A percentile compares a stretch with the other conserved stretches of the same genome.
These are phyloP conservation scores for Solanum gandarillasii DNA, from an alignment of 257 asterid genomes.

Conservation along the genomic window DNA sequence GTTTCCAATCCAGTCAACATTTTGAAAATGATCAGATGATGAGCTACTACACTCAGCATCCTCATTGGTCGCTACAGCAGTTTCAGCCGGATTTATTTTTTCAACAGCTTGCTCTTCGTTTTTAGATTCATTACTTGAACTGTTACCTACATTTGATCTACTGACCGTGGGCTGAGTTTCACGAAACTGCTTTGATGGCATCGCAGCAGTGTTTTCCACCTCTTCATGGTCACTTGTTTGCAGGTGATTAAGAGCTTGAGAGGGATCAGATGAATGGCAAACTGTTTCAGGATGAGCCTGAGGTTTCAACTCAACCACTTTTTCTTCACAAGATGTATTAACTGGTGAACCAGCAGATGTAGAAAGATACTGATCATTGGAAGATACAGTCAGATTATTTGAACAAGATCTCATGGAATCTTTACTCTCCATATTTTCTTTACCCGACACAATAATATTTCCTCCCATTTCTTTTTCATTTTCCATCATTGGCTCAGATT, in stretches of 20 bases:
- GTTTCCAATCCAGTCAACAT: slow-evolving; percentile 69
- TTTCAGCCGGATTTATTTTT: slow-evolving; percentile 29
- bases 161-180: neutral
- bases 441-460: slow-evolving; percentile 18
- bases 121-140: neutral
- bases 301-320: slow-evolving; percentile 24
- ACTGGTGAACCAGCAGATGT: slow-evolving; percentile 19
- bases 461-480: slow-evolving; percentile 26
- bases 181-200: neutral
- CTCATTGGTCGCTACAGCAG: slow-evolving; percentile 20
- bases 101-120: slow-evolving; percentile 17
- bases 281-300: slow-evolving; percentile 15
- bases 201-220: slow-evolving; percentile 11
- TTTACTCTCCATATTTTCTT: slow-evolving; percentile 24
- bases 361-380: slow-evolving; percentile 24
- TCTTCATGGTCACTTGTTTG: slow-evolving; percentile 9
- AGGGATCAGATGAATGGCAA: slow-evolving; percentile 16
- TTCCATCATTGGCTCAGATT: slow-evolving; percentile 23
- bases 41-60: slow-evolving; percentile 20
- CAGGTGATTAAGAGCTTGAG: slow-evolving; percentile 15
- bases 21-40: slow-evolving; percentile 25
- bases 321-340: slow-evolving; percentile 16
- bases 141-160: neutral
- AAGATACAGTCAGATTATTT: slow-evolving; percentile 18
- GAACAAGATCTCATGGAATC: slow-evolving; percentile 25